These are phyloP conservation scores for Suillus decipiens DNA, from an alignment of 768 basidiomycete genomes.

Conservation along the genomic window DNA sequence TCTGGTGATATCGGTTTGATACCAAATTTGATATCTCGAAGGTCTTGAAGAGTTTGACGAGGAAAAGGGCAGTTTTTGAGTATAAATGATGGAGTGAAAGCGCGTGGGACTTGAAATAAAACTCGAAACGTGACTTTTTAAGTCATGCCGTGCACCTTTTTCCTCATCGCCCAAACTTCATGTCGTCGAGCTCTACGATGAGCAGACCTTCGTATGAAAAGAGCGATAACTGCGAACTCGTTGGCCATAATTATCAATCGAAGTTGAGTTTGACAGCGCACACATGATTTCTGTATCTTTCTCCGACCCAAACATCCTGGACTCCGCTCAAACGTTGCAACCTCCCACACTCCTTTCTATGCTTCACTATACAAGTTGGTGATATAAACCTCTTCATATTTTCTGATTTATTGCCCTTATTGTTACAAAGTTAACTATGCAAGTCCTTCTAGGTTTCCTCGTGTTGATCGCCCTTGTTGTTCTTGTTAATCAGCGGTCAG, in stretches of 20 bases:
- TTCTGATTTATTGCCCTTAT: not conserved
- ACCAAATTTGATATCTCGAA: conserved; percentile 7
- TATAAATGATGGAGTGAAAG: conserved; percentile 25
- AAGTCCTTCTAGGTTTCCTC: not conserved
- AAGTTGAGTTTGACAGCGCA: conserved; percentile 14
- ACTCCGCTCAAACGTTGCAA: conserved; percentile 35
- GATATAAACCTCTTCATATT: not conserved
- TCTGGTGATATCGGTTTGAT: conserved; percentile 15
- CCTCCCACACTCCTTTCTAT: not conserved
- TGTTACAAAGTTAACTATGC: not conserved
- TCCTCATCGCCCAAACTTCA: conserved; percentile 6
- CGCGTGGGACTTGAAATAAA: conserved; percentile 34
- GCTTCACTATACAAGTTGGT: not conserved
- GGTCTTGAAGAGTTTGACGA: conserved; percentile 11
- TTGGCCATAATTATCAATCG: conserved; percentile 30
- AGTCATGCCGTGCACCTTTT: conserved; percentile 24
- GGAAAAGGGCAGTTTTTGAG: conserved; percentile 13
- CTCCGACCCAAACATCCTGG: conserved; percentile 36
- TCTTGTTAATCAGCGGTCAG: not conserved
- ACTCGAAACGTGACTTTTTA: conserved; percentile 3
- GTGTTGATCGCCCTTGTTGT: not conserved
- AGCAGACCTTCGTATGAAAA: conserved; percentile 15
- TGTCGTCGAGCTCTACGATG: conserved; percentile 22
- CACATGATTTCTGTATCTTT: conserved; percentile 26
- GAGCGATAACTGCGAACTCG: conserved; percentile 7